Conservation (phyloP, 1,284 basidiomycete genomes). For the Trichosporon coremiiforme region DNA sequence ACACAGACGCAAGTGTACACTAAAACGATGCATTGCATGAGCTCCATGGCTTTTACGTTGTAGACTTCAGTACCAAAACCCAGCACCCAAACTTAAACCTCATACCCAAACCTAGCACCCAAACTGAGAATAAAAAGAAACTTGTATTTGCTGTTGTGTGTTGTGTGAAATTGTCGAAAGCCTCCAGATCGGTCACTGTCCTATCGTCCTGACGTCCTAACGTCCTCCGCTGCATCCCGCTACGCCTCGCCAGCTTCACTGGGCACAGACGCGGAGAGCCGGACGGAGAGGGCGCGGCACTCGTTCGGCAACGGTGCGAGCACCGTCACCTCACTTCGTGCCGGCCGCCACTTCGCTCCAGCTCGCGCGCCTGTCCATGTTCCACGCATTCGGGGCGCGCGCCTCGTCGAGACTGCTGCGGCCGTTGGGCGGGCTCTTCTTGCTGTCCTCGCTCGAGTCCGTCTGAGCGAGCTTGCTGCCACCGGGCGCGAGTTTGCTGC, state of each 20-base stretch:
- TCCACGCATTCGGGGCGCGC: conserved; percentile 32
- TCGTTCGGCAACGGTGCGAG: no score
- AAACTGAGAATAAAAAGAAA: not conserved
- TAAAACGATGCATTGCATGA: conserved; percentile 25
- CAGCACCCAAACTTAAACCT: not conserved
- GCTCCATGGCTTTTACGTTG: not conserved
- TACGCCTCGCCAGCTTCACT: no score
- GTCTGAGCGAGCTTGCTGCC: not conserved
- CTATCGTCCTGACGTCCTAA: not conserved
- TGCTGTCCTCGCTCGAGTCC: no score
- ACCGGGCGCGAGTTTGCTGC: not conserved
- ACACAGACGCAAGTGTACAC: not conserved
- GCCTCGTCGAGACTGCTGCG: conserved; percentile 39
- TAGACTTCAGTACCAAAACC: not conserved
- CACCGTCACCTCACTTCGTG: not conserved
- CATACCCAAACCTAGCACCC: not conserved
- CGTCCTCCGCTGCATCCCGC: not conserved
- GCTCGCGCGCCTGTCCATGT: conserved; percentile 45
- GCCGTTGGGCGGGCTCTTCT: conserved; percentile 23
- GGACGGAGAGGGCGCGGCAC: no score
- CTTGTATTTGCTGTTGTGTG: no score
- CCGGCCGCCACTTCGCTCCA: conserved; percentile 38
- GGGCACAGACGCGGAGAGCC: no score
- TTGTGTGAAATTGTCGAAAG: no score
- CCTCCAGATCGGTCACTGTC: not conserved